phyloP scores from a whole-genome alignment of 305 asterid genomes.

The Rubia tinctorum region DNA sequence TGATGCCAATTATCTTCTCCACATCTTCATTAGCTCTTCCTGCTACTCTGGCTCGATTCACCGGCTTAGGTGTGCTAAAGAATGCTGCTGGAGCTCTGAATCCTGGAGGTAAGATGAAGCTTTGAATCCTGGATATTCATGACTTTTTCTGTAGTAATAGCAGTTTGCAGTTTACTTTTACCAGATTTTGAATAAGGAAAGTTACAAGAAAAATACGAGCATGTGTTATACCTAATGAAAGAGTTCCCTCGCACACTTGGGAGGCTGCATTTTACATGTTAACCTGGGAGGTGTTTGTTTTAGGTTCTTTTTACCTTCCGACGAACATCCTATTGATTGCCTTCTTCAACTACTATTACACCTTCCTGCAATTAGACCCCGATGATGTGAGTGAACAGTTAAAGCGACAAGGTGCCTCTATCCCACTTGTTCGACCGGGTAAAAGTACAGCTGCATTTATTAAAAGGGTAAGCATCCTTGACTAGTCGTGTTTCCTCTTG shows the following conservation, averaged over 20 bases:
- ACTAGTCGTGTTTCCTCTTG: not conserved
- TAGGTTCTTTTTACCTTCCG: constrained; percentile 88
- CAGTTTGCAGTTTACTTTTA: not conserved
- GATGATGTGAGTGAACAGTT: constrained; percentile 96
- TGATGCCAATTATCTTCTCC: constrained; percentile 98
- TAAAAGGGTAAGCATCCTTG: constrained; percentile 49
- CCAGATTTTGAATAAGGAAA: not conserved
- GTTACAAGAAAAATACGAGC: not conserved
- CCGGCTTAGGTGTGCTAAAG: constrained; percentile 72
- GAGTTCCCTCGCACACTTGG: not conserved
- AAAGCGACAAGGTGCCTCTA: constrained; percentile 98
- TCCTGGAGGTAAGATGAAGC: constrained; percentile 76
- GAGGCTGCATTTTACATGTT: not conserved
- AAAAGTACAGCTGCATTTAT: constrained; percentile 86
- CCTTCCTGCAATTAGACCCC: constrained; percentile 93
- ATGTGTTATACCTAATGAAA: not conserved
- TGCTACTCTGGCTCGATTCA: constrained; percentile 91
- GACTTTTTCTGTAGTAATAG: not conserved
- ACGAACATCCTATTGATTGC: constrained; percentile 83
- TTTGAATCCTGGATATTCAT: too few species aligned
- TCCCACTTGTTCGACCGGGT: constrained; percentile 93
- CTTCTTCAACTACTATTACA: constrained; percentile 96
- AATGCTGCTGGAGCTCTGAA: constrained; percentile 72
- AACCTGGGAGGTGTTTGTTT: constrained; percentile 14
- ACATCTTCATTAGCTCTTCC: constrained; percentile 97